phyloP scores from a whole-genome alignment of 306 rosid species.

The Begonia peltatifolia region DNA sequence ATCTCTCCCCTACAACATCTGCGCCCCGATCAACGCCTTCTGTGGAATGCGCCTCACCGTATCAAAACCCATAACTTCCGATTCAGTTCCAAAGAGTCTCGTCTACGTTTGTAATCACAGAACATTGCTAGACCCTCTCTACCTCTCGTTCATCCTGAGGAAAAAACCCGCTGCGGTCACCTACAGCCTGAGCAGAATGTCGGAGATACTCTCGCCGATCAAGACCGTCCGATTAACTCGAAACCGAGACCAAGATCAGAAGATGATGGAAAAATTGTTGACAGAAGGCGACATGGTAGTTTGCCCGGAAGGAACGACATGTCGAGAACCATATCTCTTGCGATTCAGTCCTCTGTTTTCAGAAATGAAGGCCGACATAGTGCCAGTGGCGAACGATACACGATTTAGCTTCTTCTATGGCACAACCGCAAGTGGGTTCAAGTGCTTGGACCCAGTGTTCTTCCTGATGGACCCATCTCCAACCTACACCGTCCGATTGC shows the following conservation, averaged over 20 bases:
- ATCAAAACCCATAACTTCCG: conserved; percentile 5
- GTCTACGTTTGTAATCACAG: conserved; percentile 80
- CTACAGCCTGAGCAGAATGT: conserved; percentile 66
- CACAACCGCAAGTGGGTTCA: conserved; percentile 71
- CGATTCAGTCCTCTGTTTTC: conserved; percentile 75
- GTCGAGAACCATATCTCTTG: conserved; percentile 70
- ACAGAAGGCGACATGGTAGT: conserved; percentile 48
- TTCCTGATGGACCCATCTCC: conserved; percentile 63
- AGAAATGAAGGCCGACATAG: conserved; percentile 34
- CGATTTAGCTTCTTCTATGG: conserved; percentile 76
- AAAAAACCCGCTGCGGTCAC: conserved; percentile 39
- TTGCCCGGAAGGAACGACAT: conserved; percentile 88
- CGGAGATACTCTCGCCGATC: conserved; percentile 62
- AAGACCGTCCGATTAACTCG: conserved; percentile 54
- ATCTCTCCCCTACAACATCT: conserved; percentile 29
- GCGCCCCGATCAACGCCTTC: conserved; percentile 22
- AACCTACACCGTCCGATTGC: conserved; percentile 26
- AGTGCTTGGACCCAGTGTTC: conserved; percentile 66
- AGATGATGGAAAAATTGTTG: conserved; percentile 29
- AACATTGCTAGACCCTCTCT: conserved; percentile 58
- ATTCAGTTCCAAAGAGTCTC: conserved; percentile 3
- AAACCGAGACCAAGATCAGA: conserved; percentile 32
- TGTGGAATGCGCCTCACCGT: conserved; percentile 32
- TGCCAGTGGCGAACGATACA: conserved; percentile 45
- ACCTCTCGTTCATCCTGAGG: conserved; percentile 26